These are phyloP conservation scores for Salix purpurea DNA, from an alignment of 345 rosid genomes.

Conservation along the genomic window DNA sequence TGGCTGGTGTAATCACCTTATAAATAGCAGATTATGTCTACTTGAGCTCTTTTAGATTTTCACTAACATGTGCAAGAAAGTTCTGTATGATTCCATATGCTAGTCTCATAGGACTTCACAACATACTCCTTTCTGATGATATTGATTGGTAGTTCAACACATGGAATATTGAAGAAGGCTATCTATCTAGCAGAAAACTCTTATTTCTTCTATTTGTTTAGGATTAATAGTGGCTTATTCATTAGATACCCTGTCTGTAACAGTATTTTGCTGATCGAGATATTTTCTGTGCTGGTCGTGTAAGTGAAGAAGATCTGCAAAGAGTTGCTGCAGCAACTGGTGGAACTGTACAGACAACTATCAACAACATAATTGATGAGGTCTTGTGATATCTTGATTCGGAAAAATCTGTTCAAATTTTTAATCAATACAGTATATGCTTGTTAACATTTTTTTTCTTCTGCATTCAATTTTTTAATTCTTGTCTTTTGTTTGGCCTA, in stretches of 20 bases:
- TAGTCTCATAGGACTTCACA: neutral
- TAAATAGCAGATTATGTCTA: neutral
- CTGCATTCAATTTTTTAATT: neutral
- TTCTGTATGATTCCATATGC: neutral
- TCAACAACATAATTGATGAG: slow-evolving; percentile 89
- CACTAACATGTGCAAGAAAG: neutral
- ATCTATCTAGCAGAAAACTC: neutral
- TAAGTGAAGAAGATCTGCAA: slow-evolving; percentile 85
- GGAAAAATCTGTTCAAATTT: neutral
- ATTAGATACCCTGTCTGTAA: slow-evolving; percentile 12
- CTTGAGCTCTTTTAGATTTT: neutral
- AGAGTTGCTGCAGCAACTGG: slow-evolving; percentile 97
- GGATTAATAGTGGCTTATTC: neutral
- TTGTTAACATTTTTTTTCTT: neutral
- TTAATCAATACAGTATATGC: neutral
- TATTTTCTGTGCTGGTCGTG: slow-evolving; percentile 99
- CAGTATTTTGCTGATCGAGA: slow-evolving; percentile 99
- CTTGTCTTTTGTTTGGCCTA: slow-evolving; percentile 11
- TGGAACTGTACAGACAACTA: slow-evolving; percentile 94
- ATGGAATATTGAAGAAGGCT: neutral
- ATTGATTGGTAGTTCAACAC: neutral
- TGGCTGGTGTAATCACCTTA: neutral
- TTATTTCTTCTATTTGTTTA: neutral
- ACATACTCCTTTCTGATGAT: neutral
- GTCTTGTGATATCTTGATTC: slow-evolving; percentile 21